phyloP scores from a whole-genome alignment of 306 rosid genomes.

The Senna tora region DNA sequence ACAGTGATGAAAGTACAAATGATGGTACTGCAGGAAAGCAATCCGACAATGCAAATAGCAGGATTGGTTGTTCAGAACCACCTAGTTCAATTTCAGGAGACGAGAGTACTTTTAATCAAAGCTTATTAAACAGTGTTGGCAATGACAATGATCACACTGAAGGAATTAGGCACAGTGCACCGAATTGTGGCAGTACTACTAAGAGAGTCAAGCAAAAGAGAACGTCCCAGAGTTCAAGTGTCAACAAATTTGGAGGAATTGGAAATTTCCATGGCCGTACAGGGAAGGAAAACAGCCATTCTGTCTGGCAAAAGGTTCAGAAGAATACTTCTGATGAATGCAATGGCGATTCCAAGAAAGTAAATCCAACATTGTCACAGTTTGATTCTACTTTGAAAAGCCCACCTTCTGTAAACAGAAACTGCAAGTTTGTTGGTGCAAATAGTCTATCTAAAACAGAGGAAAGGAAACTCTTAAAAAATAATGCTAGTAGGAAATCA shows the following conservation, averaged over 20 bases:
- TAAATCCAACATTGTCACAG: constrained; percentile 44
- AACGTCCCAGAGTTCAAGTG: constrained; percentile 49
- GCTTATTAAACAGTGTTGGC: constrained; percentile 30
- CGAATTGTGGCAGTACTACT: constrained; percentile 41
- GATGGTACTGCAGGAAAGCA: constrained; percentile 39
- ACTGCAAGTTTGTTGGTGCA: constrained; percentile 37
- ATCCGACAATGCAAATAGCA: constrained; percentile 41
- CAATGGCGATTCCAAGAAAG: constrained; percentile 53
- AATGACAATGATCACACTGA: constrained; percentile 45
- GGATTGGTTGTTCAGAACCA: constrained; percentile 36
- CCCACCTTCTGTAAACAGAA: constrained; percentile 48
- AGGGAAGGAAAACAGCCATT: constrained; percentile 69
- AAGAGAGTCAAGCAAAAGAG: constrained; percentile 63
- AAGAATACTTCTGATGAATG: constrained; percentile 49
- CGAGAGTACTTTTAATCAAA: constrained; percentile 41
- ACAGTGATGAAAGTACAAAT: constrained; percentile 44
- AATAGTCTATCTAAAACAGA: constrained; percentile 44
- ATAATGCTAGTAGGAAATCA: constrained; percentile 50
- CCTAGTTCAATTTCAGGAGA: constrained; percentile 40
- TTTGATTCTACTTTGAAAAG: constrained; percentile 40
- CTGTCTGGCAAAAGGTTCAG: constrained; percentile 91
- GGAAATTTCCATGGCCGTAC: constrained; percentile 51
- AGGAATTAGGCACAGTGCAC: constrained; percentile 43
- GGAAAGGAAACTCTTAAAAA: constrained; percentile 52
- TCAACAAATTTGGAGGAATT: constrained; percentile 46